phyloP scores from a whole-genome alignment of 2,329 filamentous ascomycete species.

The Aschersonia sp. region DNA sequence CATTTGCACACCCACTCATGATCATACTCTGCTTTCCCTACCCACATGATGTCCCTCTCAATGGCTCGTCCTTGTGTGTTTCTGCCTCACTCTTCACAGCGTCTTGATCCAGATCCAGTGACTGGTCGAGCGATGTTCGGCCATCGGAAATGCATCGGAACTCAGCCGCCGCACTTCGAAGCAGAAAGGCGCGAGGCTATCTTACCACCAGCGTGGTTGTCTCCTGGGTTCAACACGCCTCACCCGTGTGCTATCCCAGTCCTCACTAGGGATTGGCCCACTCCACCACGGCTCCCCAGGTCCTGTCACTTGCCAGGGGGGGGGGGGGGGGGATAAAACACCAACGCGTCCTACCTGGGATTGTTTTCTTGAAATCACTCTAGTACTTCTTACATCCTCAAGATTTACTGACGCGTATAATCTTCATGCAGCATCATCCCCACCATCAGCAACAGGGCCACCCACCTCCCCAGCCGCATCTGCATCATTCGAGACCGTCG shows the following conservation, averaged over 20 bases:
- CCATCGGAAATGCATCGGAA: too few species aligned
- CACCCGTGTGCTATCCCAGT: slow-evolving; percentile 33
- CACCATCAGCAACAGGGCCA: slow-evolving; percentile 62
- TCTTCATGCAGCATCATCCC: slow-evolving; percentile 61
- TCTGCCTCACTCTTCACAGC: too few species aligned
- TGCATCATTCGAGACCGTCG: slow-evolving; percentile 57
- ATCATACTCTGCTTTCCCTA: slow-evolving; percentile 17
- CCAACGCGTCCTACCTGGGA: slow-evolving; percentile 30
- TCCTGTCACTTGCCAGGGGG: slow-evolving; percentile 31
- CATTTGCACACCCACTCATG: slow-evolving; percentile 17
- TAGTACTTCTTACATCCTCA: slow-evolving; percentile 20
- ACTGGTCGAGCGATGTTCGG: too few species aligned
- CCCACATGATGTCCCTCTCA: slow-evolving; percentile 17
- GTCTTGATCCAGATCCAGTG: too few species aligned
- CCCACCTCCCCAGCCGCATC: slow-evolving; percentile 44
- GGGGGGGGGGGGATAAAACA: slow-evolving; percentile 37
- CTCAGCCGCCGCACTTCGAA: slow-evolving; percentile 1
- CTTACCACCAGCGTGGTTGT: slow-evolving; percentile 22
- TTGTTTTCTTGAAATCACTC: slow-evolving; percentile 21
- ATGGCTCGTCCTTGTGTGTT: slow-evolving; percentile 9
- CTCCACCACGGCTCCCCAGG: slow-evolving; percentile 24
- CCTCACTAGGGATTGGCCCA: slow-evolving; percentile 23
- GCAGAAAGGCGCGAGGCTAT: slow-evolving; percentile 15
- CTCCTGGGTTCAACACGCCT: slow-evolving; percentile 32
- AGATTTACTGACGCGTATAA: slow-evolving; percentile 42